A percentile compares a stretch with the other conserved stretches of the same genome.
Evolutionary conservation across 176 grass and related monocot genomes (phyloP).

Genomic region (sorghum (Sorghum bicolor)): DNA sequence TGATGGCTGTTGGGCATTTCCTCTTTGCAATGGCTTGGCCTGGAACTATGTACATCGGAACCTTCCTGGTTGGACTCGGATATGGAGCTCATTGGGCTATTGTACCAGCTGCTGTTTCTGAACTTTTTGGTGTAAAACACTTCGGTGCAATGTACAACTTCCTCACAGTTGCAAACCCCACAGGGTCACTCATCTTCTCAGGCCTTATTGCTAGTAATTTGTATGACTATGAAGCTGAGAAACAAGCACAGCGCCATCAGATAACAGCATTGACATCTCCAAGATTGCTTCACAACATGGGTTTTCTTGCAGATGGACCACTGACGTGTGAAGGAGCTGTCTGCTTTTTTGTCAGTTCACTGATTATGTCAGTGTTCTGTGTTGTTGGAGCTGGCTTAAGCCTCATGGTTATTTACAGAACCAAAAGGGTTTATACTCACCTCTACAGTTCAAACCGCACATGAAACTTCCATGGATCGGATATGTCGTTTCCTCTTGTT

Average conservation of each 20-base stretch:
- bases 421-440: conserved; percentile 50
- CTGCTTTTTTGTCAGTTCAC: conserved; percentile 79
- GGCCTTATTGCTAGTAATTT: conserved; percentile 71
- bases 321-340: conserved; percentile 67
- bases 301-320: conserved; percentile 34
- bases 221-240: conserved; percentile 73
- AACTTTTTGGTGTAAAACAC: conserved; percentile 76
- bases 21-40: conserved; percentile 93
- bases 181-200: conserved; percentile 68
- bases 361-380: conserved; percentile 79
- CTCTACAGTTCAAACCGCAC: conserved; percentile 46
- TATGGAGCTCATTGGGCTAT: conserved; percentile 91
- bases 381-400: conserved; percentile 56
- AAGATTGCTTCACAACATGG: conserved; percentile 17
- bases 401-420: conserved; percentile 69
- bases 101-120: conserved; percentile 66
- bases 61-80: conserved; percentile 71
- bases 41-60: conserved; percentile 77
- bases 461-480: conserved; percentile 37
- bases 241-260: conserved; percentile 45
- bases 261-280: conserved; percentile 6
- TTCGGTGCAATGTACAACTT: conserved; percentile 94
- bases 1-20: conserved; percentile 72
- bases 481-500: neutral
- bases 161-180: conserved; percentile 75